These are phyloP conservation scores for Sanghuangporus sanghuang DNA, from an alignment of 1,284 basidiomycete genomes.

Conservation along the genomic window DNA sequence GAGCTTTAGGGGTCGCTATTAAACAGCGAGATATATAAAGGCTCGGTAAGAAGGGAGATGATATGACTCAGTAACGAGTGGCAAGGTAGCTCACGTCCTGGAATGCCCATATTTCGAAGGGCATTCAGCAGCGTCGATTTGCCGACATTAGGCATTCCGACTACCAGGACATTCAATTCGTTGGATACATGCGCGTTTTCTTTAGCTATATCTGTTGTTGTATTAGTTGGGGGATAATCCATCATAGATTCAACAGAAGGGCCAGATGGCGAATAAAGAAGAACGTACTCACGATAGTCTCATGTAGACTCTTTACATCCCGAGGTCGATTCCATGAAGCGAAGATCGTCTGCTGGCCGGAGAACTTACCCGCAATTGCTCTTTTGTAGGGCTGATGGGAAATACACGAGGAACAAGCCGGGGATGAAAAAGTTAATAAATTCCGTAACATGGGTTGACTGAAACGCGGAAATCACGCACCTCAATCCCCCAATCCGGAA, in stretches of 20 bases:
- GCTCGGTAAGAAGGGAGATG: constrained; percentile 13
- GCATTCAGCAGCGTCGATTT: constrained; percentile 94
- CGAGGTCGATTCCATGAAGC: constrained; percentile 63
- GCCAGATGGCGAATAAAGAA: constrained; percentile 1
- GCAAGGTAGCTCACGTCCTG: constrained; percentile 61
- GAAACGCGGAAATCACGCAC: constrained; percentile 37
- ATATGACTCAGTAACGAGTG: background rate
- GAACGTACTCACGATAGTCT: constrained; percentile 67
- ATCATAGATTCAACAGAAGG: background rate
- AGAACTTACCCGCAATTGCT: constrained; percentile 63
- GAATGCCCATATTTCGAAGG: constrained; percentile 83
- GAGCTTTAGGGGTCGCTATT: constrained; percentile 72
- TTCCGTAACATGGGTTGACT: too few species aligned
- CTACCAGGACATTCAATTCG: constrained; percentile 83
- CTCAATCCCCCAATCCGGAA: constrained; percentile 79
- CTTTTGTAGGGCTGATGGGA: constrained; percentile 56
- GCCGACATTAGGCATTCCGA: constrained; percentile 99
- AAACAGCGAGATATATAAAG: background rate
- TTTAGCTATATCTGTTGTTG: constrained; percentile 59
- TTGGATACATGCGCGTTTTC: constrained; percentile 54
- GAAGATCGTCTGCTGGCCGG: constrained; percentile 61
- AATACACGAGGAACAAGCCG: background rate
- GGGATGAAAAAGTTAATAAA: constrained; percentile 2
- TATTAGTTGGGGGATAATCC: constrained; percentile 1
- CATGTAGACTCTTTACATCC: constrained; percentile 59